Evolutionary conservation across 208 protist genomes (phyloP).

Genomic region (Trypanosoma boissoni): DNA sequence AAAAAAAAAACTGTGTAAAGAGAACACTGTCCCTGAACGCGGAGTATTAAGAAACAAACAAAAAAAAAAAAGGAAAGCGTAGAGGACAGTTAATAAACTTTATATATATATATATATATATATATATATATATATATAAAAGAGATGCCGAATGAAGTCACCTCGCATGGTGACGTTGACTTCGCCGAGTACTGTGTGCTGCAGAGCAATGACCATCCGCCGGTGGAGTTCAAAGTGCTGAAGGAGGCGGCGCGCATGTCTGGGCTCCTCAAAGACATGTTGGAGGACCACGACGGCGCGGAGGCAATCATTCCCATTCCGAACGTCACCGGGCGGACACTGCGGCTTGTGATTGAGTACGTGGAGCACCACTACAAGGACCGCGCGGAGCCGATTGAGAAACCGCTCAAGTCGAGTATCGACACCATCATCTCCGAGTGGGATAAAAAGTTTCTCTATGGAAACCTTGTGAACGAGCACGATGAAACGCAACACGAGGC

Average conservation of each 20-base stretch:
- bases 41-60: not conserved
- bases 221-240: conserved; percentile 79
- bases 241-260: conserved; percentile 88
- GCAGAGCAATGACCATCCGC: conserved; percentile 83
- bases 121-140: not conserved
- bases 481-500: conserved; percentile 84
- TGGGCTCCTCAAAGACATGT: conserved; percentile 87
- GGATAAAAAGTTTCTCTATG: conserved; percentile 86
- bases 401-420: conserved; percentile 84
- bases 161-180: conserved; percentile 56
- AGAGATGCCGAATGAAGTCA: conserved; percentile 60
- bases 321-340: conserved; percentile 87
- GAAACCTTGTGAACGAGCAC: conserved; percentile 73
- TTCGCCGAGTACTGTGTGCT: conserved; percentile 85
- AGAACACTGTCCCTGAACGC: not conserved
- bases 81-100: not conserved
- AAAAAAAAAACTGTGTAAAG: not conserved
- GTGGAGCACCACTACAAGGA: conserved; percentile 91
- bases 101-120: not conserved
- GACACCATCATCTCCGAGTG: conserved; percentile 84
- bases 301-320: conserved; percentile 90
- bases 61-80: not conserved
- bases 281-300: conserved; percentile 77
- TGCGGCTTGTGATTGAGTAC: conserved; percentile 92
- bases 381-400: conserved; percentile 79